Evolutionary conservation across 2,329 filamentous ascomycete species (phyloP).

Genomic region (Tolypocladium ophioglossoides): DNA sequence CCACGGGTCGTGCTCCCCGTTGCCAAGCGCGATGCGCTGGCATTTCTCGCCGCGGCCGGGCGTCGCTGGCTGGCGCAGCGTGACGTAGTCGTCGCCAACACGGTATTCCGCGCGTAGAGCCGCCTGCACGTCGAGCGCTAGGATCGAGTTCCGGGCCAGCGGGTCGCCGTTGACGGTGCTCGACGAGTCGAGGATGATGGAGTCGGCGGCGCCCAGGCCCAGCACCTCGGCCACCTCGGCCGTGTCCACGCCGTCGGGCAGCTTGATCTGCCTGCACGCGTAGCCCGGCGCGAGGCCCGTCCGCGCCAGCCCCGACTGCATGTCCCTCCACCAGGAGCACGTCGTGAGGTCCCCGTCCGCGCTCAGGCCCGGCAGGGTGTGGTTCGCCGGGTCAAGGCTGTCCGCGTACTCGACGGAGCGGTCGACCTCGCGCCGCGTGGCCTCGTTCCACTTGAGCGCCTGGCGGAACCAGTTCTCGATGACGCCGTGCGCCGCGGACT

Average conservation of each 20-base stretch:
- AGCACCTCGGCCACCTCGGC: constrained; percentile 45
- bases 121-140: constrained; percentile 53
- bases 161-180: constrained; percentile 36
- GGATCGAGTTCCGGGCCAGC: constrained; percentile 55
- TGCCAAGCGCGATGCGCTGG: constrained; percentile 14
- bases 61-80: constrained; percentile 14
- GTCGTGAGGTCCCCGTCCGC: constrained; percentile 11
- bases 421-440: constrained; percentile 8
- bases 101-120: constrained; percentile 48
- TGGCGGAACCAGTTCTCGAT: constrained; percentile 67
- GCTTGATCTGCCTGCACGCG: constrained; percentile 27
- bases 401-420: constrained; percentile 5
- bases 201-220: constrained; percentile 27
- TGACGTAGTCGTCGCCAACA: constrained; percentile 31
- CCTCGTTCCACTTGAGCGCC: constrained; percentile 49
- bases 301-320: constrained; percentile 16
- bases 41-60: constrained; percentile 11
- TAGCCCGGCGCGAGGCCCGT: constrained; percentile 22
- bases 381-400: constrained; percentile 11
- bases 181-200: constrained; percentile 50
- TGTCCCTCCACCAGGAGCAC: constrained; percentile 12
- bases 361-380: constrained; percentile 2
- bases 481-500: constrained; percentile 50
- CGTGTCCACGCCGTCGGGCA: constrained; percentile 36
- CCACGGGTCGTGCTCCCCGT: constrained; percentile 15